Evolutionary conservation across 768 basidiomycete genomes (phyloP), one percentile per base, ranked within the genome.

Genomic region (Suillus cothurnatus): DNA sequence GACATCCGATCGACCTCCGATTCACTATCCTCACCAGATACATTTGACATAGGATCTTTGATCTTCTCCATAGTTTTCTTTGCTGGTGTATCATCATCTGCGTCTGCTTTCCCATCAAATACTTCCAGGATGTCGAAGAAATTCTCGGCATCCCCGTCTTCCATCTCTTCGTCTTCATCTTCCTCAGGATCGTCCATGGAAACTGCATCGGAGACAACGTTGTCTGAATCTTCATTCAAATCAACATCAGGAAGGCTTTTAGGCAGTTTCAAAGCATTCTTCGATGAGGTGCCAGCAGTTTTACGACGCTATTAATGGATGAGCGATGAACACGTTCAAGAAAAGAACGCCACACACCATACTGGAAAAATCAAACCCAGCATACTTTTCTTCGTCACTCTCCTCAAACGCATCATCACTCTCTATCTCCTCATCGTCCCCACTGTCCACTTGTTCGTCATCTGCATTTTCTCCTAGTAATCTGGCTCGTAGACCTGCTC

Each of bases 351-450:
- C 12, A 56, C 66, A 19, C 26, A 68, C 70, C 64, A 57, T 68
- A 59, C 69, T 70, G 47, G 73, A 69, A 66, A 84, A 83, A 17
- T 66, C 69, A 67, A 90, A 90, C 3, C 87, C 89, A 12, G 87
- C 88, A 76, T 88, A 94, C 4, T 82, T 80, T n/a, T 95, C 93
- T 64, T 88, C 88, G 39, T 93, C 93, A 63, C 85, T 88, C 73
- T 92, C 90, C 66, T 93, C 91, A 66, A 93, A 92, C 2, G 92
- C 94, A 67, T 82, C 88, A 70, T 95, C 94, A 67, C 88, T 91
- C 66, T 93, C 91, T 53, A 95, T 85, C 66, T 95, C 93, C 71
- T 95, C 93, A 71, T 95, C 94, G 67, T 95, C 91, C 1, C 79
- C 87, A 66, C 85, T 86, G 39, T 82, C 87, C 68, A 93, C 82